These are phyloP conservation scores for Stenocarpella maydis DNA, from an alignment of 2,329 filamentous ascomycete genomes.

Conservation along the genomic window DNA sequence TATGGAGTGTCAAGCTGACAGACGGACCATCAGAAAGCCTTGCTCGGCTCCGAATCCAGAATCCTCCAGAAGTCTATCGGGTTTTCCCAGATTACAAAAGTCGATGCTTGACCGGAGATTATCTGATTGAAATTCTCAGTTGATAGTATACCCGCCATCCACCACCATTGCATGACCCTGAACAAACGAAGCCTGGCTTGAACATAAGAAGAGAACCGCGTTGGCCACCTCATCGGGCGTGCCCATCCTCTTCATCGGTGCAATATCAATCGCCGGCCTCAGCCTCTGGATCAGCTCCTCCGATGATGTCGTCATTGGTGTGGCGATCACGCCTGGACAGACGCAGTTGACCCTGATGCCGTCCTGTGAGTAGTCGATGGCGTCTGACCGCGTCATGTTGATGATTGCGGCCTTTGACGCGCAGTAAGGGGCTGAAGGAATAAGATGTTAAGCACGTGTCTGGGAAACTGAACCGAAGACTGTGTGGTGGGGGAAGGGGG, in stretches of 20 bases:
- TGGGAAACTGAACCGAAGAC: too few relatives aligned
- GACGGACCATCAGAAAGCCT: not conserved
- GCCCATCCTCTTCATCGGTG: slow-evolving; percentile 61
- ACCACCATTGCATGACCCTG: slow-evolving; percentile 61
- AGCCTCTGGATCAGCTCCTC: slow-evolving; percentile 50
- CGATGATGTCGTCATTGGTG: slow-evolving; percentile 54
- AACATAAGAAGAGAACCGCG: slow-evolving; percentile 58
- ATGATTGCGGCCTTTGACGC: slow-evolving; percentile 67
- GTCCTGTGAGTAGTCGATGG: slow-evolving; percentile 62
- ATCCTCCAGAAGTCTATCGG: not conserved
- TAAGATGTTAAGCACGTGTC: not conserved
- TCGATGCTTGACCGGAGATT: too few relatives aligned
- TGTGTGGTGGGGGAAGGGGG: too few relatives aligned
- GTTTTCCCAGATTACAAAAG: too few relatives aligned
- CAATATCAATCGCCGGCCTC: slow-evolving; percentile 53
- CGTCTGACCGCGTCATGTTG: slow-evolving; percentile 63
- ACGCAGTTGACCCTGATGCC: slow-evolving; percentile 50
- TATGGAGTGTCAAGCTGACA: not conserved
- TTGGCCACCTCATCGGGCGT: slow-evolving; percentile 58
- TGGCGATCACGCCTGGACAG: slow-evolving; percentile 54
- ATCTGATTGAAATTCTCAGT: slow-evolving; percentile 38
- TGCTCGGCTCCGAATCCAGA: not conserved
- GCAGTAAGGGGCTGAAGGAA: slow-evolving; percentile 58
- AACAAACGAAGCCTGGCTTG: slow-evolving; percentile 57
- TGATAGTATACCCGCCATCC: slow-evolving; percentile 62